Evolutionary conservation across 176 grass and related monocot species (phyloP).

Genomic region (Eleusine indica): DNA sequence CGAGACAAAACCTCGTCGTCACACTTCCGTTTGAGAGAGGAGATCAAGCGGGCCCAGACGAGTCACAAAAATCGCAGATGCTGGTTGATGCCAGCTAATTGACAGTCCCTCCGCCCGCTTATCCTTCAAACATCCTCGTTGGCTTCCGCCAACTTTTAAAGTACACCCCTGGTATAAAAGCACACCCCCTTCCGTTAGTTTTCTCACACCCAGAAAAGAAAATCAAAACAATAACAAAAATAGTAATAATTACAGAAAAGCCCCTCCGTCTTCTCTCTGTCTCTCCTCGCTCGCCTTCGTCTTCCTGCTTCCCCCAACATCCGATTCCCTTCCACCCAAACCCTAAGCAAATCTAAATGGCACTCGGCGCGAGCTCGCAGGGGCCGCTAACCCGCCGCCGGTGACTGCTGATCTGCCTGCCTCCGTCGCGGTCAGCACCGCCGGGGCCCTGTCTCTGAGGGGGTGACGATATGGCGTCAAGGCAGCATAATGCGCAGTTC

Average conservation of each 20-base stretch:
- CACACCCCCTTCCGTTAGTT: conserved; percentile 27
- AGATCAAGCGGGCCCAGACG: no score
- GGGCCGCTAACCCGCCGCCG: neutral
- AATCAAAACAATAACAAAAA: conserved; percentile 6
- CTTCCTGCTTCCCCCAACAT: conserved; percentile 39
- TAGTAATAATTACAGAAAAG: conserved; percentile 29
- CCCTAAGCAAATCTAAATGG: conserved; percentile 50
- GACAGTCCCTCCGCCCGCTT: neutral
- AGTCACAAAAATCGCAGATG: no score
- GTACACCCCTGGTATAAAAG: conserved; percentile 39
- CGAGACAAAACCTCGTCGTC: no score
- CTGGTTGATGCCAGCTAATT: neutral
- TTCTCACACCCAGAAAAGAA: conserved; percentile 8
- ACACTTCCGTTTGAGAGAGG: no score
- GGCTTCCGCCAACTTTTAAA: conserved; percentile 43
- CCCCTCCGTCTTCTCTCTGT: neutral
- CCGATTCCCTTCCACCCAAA: conserved; percentile 51
- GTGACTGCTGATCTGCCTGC: conserved; percentile 31
- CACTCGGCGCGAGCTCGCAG: conserved; percentile 11
- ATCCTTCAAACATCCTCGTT: conserved; percentile 45
- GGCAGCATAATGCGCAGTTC: conserved; percentile 64
- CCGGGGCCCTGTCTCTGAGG: conserved; percentile 29
- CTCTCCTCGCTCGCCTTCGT: conserved; percentile 13
- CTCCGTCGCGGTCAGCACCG: conserved; percentile 16
- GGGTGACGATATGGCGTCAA: conserved; percentile 60